Evolutionary conservation across 2,329 filamentous ascomycete species (phyloP).

Genomic region (Pseudocercospora eumusae): DNA sequence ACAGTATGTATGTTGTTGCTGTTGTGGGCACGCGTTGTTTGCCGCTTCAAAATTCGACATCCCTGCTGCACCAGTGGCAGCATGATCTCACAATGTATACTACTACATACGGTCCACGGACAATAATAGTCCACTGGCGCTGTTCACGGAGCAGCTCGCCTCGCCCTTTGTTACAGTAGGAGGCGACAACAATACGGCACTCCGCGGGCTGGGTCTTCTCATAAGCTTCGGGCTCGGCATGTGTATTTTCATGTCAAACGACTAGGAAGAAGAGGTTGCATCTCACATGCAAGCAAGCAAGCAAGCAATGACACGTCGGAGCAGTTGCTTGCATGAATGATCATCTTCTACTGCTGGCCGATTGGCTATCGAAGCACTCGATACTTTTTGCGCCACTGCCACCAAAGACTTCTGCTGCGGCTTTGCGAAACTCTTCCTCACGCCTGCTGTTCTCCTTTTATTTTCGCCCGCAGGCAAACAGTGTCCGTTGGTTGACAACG

Average conservation of each 20-base stretch:
- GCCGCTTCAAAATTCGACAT: not conserved
- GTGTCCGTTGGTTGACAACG: not conserved
- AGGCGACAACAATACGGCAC: conserved; percentile 9
- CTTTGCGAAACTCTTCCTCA: conserved; percentile 7
- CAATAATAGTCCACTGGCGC: conserved; percentile 4
- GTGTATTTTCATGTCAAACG: not conserved
- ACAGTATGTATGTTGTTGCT: not conserved
- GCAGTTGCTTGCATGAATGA: conserved; percentile 26
- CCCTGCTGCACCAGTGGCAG: conserved; percentile 5
- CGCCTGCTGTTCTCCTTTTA: conserved; percentile 1
- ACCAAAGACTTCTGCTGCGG: conserved; percentile 13
- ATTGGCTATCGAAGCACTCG: conserved; percentile 22
- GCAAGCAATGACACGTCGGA: conserved; percentile 13
- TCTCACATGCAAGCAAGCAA: conserved; percentile 20
- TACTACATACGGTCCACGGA: too few species aligned
- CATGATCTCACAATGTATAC: conserved; percentile 1
- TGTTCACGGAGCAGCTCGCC: conserved; percentile 3
- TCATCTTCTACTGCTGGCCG: conserved; percentile 17
- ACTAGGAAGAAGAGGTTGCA: not conserved
- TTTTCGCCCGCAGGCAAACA: conserved; percentile 1
- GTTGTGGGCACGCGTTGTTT: conserved; percentile 8
- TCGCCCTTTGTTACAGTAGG: conserved; percentile 9
- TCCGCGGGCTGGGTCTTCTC: not conserved
- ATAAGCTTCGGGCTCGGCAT: conserved; percentile 3
- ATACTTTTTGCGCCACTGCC: conserved; percentile 19